These are phyloP conservation scores for Plasmodium inui DNA, from an alignment of 169 alveolate genomes.

Conservation along the genomic window DNA sequence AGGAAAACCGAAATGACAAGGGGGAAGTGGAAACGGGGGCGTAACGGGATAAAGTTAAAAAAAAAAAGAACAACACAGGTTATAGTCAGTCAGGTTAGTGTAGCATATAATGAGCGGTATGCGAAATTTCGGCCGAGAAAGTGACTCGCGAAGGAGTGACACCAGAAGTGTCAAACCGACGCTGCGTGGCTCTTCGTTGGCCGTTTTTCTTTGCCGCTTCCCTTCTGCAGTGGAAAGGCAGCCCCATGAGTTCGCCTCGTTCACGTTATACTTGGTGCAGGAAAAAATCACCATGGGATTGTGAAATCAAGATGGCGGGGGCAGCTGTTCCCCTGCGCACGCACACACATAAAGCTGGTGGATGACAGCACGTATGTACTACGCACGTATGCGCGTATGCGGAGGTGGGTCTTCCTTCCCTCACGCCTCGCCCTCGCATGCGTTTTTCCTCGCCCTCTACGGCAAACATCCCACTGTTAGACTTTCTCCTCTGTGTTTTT, in stretches of 20 bases:
- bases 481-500: not conserved
- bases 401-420: not conserved
- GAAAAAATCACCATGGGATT: not conserved
- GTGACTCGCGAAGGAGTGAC: not conserved
- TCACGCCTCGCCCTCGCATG: not conserved
- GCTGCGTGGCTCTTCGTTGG: not conserved
- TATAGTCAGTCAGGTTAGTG: not conserved
- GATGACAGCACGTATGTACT: not conserved
- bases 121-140: not conserved
- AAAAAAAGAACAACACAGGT: not conserved
- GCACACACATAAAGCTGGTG: not conserved
- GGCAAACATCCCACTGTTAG: not conserved
- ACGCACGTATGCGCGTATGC: not conserved
- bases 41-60: not conserved
- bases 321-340: not conserved
- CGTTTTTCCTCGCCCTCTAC: not conserved
- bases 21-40: not conserved
- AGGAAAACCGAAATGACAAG: not conserved
- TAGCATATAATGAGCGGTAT: not conserved
- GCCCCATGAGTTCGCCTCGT: not conserved
- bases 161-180: not conserved
- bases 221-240: not conserved
- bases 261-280: not conserved
- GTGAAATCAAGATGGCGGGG: not conserved
- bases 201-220: not conserved